phyloP scores from a whole-genome alignment of 495 filamentous ascomycete genomes.

The Rostrohypoxylon terebratum region DNA sequence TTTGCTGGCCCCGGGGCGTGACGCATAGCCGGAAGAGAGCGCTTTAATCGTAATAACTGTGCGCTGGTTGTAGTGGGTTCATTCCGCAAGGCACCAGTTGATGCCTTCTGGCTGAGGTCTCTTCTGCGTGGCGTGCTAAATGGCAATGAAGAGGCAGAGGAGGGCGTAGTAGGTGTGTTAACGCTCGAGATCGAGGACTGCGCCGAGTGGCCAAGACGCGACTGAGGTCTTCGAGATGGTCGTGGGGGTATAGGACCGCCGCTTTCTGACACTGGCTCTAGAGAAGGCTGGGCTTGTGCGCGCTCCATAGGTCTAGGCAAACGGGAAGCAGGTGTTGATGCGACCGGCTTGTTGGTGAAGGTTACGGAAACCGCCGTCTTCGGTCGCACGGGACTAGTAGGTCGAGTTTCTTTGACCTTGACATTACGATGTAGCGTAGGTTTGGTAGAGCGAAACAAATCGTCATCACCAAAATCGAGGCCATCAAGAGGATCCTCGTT shows the following conservation, averaged over 20 bases:
- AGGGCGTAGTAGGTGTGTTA: constrained; percentile 68
- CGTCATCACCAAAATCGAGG: constrained; percentile 86
- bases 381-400: constrained; percentile 71
- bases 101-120: constrained; percentile 67
- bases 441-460: constrained; percentile 82
- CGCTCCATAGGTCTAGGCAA: constrained; percentile 73
- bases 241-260: constrained; percentile 73
- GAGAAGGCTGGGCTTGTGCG: constrained; percentile 74
- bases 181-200: constrained; percentile 72
- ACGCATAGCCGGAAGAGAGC: constrained; percentile 86
- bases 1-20: constrained; percentile 61
- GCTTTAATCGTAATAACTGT: constrained; percentile 83
- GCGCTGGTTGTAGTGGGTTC: constrained; percentile 77
- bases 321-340: constrained; percentile 45
- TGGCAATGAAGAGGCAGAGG: constrained; percentile 64
- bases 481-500: constrained; percentile 89
- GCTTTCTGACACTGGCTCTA: constrained; percentile 94
- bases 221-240: constrained; percentile 66
- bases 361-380: constrained; percentile 87
- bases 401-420: constrained; percentile 78
- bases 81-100: constrained; percentile 62
- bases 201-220: constrained; percentile 72
- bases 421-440: constrained; percentile 92
- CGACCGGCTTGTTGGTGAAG: constrained; percentile 79
- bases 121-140: constrained; percentile 70